Evolutionary conservation across 163 green algal genomes (phyloP).

Genomic region (Prototheca cutis): DNA sequence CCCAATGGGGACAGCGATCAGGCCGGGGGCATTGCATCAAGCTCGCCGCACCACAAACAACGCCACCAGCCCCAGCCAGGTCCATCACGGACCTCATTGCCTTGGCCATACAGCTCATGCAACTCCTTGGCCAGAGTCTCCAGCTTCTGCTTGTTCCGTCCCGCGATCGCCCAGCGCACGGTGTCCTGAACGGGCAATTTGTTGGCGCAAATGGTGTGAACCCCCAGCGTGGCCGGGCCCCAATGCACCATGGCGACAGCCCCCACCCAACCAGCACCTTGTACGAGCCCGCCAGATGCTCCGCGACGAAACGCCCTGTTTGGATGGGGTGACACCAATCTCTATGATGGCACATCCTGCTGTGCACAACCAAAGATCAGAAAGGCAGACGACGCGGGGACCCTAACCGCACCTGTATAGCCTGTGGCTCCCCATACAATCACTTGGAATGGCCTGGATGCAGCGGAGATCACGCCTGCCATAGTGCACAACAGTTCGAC

Average conservation of each 20-base stretch:
- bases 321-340: not conserved
- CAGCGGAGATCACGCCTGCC: too few species aligned
- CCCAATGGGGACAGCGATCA: too few species aligned
- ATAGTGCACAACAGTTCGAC: too few species aligned
- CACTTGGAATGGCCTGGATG: not conserved
- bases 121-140: conserved; percentile 15
- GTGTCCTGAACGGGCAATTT: not conserved
- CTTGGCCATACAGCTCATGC: conserved; percentile 11
- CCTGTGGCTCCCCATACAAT: conserved; percentile 5
- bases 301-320: not conserved
- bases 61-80: conserved; percentile 42
- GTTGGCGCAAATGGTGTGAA: not conserved
- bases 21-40: not conserved
- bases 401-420: not conserved
- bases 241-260: not conserved
- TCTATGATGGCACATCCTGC: not conserved
- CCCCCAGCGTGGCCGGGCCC: not conserved
- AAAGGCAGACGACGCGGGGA: not conserved
- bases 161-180: not conserved
- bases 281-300: not conserved
- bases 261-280: not conserved
- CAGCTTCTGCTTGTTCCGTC: conserved; percentile 27
- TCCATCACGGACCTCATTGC: conserved; percentile 2
- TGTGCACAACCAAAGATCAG: not conserved
- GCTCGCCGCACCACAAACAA: conserved; percentile 15